phyloP scores from a whole-genome alignment of 176 grass and related monocot genomes.

The Carex cristatella region DNA sequence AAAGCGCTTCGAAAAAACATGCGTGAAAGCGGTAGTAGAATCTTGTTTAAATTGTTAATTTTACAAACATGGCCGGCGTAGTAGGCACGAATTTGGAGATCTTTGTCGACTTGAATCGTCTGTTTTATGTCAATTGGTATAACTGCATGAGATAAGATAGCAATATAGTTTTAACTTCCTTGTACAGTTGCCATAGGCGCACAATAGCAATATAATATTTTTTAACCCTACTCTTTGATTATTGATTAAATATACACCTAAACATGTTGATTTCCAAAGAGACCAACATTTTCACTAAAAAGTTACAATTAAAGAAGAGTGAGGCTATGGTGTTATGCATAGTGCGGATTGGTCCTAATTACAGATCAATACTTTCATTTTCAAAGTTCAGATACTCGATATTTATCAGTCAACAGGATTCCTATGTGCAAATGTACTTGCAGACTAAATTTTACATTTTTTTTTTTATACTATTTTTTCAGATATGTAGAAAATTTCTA shows the following conservation, averaged over 20 bases:
- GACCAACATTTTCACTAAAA: background rate
- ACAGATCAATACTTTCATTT: no score
- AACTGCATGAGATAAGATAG: conserved; percentile 40
- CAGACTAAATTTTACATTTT: no score
- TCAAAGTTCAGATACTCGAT: no score
- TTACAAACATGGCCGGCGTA: conserved; percentile 94
- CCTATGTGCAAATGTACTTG: no score
- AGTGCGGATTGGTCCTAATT: no score
- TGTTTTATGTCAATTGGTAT: conserved; percentile 87
- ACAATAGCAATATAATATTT: no score
- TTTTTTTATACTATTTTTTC: no score
- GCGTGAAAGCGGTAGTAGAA: background rate
- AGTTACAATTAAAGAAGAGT: background rate
- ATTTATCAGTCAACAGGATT: no score
- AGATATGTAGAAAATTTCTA: no score
- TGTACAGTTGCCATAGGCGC: background rate
- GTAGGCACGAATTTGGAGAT: conserved; percentile 83
- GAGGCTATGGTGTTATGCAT: no score
- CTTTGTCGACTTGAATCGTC: conserved; percentile 81
- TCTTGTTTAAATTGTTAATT: background rate
- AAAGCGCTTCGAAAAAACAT: background rate
- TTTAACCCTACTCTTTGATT: no score
- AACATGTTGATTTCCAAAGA: background rate
- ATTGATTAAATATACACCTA: background rate
- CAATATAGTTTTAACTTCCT: background rate